Base-by-base conservation (phyloP, 371 early-diverging fungal species). In the Rhizopus sp. region DNA sequence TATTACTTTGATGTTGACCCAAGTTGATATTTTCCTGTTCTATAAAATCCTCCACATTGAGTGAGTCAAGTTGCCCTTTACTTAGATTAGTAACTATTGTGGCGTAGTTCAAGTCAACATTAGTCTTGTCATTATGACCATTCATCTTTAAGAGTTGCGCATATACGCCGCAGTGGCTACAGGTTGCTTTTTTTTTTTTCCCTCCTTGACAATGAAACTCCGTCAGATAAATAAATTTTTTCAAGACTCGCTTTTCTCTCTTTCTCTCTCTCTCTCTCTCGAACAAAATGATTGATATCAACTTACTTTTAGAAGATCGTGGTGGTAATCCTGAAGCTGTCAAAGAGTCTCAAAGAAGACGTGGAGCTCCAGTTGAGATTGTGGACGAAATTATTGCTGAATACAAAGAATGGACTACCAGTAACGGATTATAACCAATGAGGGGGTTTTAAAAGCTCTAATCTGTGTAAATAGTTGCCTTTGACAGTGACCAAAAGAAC, bases 291-390 rank as follows among this genome's bases (percentile, higher is more conserved):
- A 76, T 93, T 60, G 97, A 97, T 73, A 93, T 96, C 74, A 95
- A 92, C 69, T 81, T 95, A 61, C 88, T 98, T 60, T 82, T 94
- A 50, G 86, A 82, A 55, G 95, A 93, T 48, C 93, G 93, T 78
- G 99, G 98, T 66, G 97, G 97, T 54, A 92, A 97, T 63, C 97
- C 97, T 16, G 96, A 97, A 46, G 69, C 88, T 41, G 89, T 98
- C 55, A 85, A 87, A 58, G 94, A 95, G 73, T 97, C 98, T 41
- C 95, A 97, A 80, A 85, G 93, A 35, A 86, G 89, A 72, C 88
- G 99, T 48, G 95, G 93, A 42, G 93, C 83, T 58, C 63, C 81
- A 15, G 93, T 91, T 48, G 92, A 93, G 72, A 57, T 89, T 17
- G 94, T 98, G 29, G 99, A 98, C 71, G 87, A 94, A 69, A 86